phyloP scores from a whole-genome alignment of 1,284 basidiomycete species.

The Cystobasidium sp. region DNA sequence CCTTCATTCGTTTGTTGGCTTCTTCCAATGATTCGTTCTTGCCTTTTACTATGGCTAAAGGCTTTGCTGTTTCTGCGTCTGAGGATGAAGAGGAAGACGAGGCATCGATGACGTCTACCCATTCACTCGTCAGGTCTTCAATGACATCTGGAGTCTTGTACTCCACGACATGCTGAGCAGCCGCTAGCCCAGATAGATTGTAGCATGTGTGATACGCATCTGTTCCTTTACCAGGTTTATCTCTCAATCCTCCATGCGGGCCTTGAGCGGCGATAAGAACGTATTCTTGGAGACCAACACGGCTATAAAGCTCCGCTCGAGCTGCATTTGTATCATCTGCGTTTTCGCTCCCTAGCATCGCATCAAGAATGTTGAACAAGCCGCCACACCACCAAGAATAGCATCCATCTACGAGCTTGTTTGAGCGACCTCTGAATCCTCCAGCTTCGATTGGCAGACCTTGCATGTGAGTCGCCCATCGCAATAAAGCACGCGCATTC shows the following conservation, averaged over 20 bases:
- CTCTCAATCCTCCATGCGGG: conserved; percentile 76
- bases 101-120: neutral
- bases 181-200: conserved; percentile 83
- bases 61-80: conserved; percentile 47
- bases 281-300: conserved; percentile 80
- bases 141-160: neutral
- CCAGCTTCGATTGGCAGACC: conserved; percentile 81
- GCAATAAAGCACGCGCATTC: conserved; percentile 67
- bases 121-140: conserved; percentile 12
- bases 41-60: conserved; percentile 50
- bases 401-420: conserved; percentile 98
- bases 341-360: conserved; percentile 58
- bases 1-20: conserved; percentile 61
- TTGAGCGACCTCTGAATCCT: conserved; percentile 90
- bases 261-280: conserved; percentile 82
- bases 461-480: conserved; percentile 90
- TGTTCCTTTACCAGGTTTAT: conserved; percentile 89
- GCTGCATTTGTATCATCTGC: conserved; percentile 54
- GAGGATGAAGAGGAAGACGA: neutral
- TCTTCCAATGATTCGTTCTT: conserved; percentile 54
- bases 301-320: conserved; percentile 47
- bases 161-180: conserved; percentile 75
- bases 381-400: conserved; percentile 99
- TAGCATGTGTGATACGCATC: conserved; percentile 93
- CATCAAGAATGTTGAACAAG: conserved; percentile 78